These are phyloP conservation scores for Colletotrichum cuscutae DNA, from an alignment of 2,329 filamentous ascomycete species.

Conservation along the genomic window DNA sequence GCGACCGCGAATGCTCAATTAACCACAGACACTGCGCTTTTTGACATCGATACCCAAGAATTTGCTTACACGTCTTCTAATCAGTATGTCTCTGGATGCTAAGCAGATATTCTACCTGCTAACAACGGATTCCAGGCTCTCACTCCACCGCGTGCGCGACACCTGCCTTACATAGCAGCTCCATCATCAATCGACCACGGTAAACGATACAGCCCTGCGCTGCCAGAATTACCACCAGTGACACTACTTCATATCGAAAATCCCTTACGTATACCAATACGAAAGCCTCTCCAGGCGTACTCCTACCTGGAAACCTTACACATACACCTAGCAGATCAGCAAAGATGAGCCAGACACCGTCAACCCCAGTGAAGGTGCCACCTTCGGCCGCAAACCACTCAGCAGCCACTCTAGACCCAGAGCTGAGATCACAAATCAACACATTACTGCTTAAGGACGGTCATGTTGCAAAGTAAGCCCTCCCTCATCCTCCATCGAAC, in stretches of 20 bases:
- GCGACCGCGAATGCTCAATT: conserved; percentile 23
- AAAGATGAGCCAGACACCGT: conserved; percentile 53
- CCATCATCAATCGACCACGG: neutral
- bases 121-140: neutral
- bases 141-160: neutral
- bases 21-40: neutral
- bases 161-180: neutral
- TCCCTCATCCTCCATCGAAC: neutral
- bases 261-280: neutral
- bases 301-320: neutral
- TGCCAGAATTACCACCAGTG: neutral
- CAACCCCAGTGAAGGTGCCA: conserved; percentile 70
- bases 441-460: conserved; percentile 66
- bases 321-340: conserved; percentile 12
- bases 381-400: conserved; percentile 69
- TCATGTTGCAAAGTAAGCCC: conserved; percentile 65
- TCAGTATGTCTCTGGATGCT: neutral
- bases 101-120: neutral
- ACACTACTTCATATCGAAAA: neutral
- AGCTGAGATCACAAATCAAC: conserved; percentile 72
- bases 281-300: neutral
- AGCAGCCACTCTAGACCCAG: conserved; percentile 68
- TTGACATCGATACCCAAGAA: neutral
- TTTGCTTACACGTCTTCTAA: neutral
- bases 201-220: neutral